phyloP scores from a whole-genome alignment of 1,284 basidiomycete species.

The Acaromyces ingoldii region DNA sequence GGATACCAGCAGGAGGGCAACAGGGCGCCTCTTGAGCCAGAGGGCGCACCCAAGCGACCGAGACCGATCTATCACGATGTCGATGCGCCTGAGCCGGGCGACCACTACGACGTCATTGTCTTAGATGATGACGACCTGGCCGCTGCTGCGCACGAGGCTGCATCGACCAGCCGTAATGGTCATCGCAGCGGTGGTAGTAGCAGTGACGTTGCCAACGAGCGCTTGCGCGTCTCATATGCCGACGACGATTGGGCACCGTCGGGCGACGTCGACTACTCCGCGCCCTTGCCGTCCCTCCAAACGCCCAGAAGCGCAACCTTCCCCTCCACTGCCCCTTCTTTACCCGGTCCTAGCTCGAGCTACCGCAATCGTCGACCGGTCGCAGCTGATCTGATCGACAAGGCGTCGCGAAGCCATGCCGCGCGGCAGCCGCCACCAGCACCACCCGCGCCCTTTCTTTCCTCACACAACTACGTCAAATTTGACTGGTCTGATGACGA shows the following conservation, averaged over 20 bases:
- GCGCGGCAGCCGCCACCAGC: background rate
- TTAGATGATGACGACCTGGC: background rate
- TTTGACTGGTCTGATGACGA: background rate
- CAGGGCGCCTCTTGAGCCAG: background rate
- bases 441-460: background rate
- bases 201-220: background rate
- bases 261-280: background rate
- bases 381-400: no score
- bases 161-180: background rate
- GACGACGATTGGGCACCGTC: background rate
- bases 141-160: background rate
- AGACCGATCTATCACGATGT: background rate
- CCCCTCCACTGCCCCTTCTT: background rate
- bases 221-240: background rate
- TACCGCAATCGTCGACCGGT: no score
- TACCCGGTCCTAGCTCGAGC: background rate
- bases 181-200: background rate
- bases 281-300: conserved; percentile 1
- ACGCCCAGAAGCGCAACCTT: no score
- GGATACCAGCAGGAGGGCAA: no score
- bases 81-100: background rate
- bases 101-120: no score
- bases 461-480: background rate
- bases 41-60: background rate
- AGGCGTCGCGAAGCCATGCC: background rate